Conservation (phyloP, 164 flowering plant species). For the Euptelea pleiosperma region DNA sequence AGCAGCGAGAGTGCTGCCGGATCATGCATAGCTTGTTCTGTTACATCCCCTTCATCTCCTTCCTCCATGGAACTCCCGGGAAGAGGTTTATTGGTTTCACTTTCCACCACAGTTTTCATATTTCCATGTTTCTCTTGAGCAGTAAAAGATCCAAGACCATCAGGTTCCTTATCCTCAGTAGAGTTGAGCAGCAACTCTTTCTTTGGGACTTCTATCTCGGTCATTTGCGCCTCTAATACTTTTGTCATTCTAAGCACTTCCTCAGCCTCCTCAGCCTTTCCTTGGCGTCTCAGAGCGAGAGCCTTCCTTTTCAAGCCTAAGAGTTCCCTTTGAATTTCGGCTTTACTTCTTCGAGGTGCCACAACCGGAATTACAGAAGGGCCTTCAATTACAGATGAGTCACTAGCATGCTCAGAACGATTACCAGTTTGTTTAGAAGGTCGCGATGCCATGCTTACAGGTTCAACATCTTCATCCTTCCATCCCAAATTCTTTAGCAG, state of each 20-base stretch:
- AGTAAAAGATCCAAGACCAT: conserved; percentile 4
- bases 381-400: conserved; percentile 15
- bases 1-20: conserved; percentile 62
- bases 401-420: conserved; percentile 4
- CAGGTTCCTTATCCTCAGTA: not conserved
- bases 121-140: conserved; percentile 3
- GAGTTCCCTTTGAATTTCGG: conserved; percentile 79
- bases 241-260: conserved; percentile 58
- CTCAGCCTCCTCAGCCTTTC: conserved; percentile 73
- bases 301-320: conserved; percentile 76
- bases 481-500: conserved; percentile 68
- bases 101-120: conserved; percentile 14
- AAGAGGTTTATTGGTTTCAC: conserved; percentile 1
- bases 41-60: conserved; percentile 47
- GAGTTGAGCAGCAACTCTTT: conserved; percentile 20
- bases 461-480: conserved; percentile 49
- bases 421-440: conserved; percentile 18
- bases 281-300: conserved; percentile 74
- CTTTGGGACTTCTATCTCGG: conserved; percentile 49
- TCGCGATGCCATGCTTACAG: conserved; percentile 14
- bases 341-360: conserved; percentile 51
- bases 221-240: conserved; percentile 60
- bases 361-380: conserved; percentile 15
- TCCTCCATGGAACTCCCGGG: conserved; percentile 14
- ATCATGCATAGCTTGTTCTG: conserved; percentile 79